Base-by-base conservation (phyloP, 495 filamentous ascomycete species). In the Aspergillus saccharolyticus region DNA sequence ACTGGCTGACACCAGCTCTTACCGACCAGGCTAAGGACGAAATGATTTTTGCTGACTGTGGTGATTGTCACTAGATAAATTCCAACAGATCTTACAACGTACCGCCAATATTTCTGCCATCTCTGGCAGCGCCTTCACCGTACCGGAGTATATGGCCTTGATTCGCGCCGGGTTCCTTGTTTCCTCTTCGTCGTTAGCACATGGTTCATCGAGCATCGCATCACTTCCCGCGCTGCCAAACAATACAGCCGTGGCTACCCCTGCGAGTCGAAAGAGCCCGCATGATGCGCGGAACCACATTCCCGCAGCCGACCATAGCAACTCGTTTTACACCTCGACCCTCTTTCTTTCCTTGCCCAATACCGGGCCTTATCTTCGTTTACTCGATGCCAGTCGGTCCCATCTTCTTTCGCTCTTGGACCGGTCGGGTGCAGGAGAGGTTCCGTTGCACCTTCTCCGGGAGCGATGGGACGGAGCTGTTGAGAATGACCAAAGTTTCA, bases 401-500 rank as follows among this genome's bases (percentile, higher is more conserved):
- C 87, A 91, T 66, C 69, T 96, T 0, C 58, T 87, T 7, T 68
- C 78, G 16, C 70, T 95, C 43, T 73, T 95, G 3, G 70, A 73
- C n/a, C 87, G 85, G 73, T 82, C 85, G 0, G 76, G 72, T 50
- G 84, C 75, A 65, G 73, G 78, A 50, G 88, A 93, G 69, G 81
- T 79, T 3, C 86, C 90, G 5, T 71, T 90, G 56, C 67, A 75
- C 21, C 67, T 88, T 20, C 78, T 96, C 4, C 80, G 79, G 17
- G 89, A 94, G 66, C 83, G 84, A 4, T 96, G 91, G 90, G 85
- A 95, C 49, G 91, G 90, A 16, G 88, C 87, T 8, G 72, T 89
- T 15, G 80, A 80, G 30, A 78, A 75, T 17, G 77, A 83, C 19
- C 83, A 81, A 64, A 79, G 74, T 42, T 78, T 76, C 25, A 78